Percentiles rank a stretch among this genome's conserved stretches.
These are phyloP conservation scores for Penicillium sp. DNA, from an alignment of 2,329 filamentous ascomycete genomes.

Conservation along the genomic window DNA sequence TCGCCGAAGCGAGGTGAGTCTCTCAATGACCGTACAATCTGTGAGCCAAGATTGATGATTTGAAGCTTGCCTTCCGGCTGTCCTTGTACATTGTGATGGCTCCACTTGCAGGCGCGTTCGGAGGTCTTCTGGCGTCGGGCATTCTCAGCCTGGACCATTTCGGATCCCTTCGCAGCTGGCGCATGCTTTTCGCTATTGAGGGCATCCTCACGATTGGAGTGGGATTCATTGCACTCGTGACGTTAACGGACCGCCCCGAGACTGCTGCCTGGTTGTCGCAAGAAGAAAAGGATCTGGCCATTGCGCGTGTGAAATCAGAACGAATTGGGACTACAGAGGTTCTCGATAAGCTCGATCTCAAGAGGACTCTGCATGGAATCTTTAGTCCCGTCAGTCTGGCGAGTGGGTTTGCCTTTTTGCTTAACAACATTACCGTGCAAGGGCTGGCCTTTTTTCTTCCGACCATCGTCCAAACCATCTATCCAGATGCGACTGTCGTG, in stretches of 20 bases:
- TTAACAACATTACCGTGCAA: constrained; percentile 66
- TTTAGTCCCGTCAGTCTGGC: constrained; percentile 57
- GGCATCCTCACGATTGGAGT: constrained; percentile 58
- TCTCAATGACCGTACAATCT: not conserved
- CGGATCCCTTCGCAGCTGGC: constrained; percentile 54
- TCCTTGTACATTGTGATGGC: constrained; percentile 66
- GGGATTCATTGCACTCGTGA: constrained; percentile 56
- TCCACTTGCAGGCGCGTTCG: constrained; percentile 64
- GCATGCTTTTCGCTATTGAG: constrained; percentile 69
- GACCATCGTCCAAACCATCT: constrained; percentile 65
- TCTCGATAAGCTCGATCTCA: constrained; percentile 56
- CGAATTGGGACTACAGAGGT: constrained; percentile 57
- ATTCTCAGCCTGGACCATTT: constrained; percentile 59
- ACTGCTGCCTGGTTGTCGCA: constrained; percentile 60
- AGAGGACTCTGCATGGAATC: constrained; percentile 58
- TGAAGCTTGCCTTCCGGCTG: constrained; percentile 55
- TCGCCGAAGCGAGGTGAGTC: constrained; percentile 52
- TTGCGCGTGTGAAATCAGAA: constrained; percentile 63
- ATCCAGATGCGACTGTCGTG: constrained; percentile 52
- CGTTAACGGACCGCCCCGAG: constrained; percentile 62
- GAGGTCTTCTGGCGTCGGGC: constrained; percentile 58
- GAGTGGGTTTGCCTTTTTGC: constrained; percentile 55
- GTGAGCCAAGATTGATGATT: not conserved
- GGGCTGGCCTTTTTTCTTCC: constrained; percentile 65
- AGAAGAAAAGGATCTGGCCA: constrained; percentile 61